Evolutionary conservation across 148 eudicot species (phyloP).

Genomic region (Pouteria glomerata): DNA sequence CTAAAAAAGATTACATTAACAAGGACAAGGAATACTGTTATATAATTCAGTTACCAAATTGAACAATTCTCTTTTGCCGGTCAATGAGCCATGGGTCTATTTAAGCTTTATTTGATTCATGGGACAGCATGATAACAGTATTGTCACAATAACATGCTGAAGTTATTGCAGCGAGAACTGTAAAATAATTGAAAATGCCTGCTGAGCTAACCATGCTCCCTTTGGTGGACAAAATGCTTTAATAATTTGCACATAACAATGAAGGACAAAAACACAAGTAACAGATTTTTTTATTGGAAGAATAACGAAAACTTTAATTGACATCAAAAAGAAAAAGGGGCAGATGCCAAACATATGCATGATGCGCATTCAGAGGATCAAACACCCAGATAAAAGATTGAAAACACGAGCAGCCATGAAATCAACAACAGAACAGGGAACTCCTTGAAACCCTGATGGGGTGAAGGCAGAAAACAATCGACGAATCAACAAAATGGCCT

Average conservation of each 20-base stretch:
- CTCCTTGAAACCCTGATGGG: background rate
- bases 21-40: background rate
- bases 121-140: background rate
- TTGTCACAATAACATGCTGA: background rate
- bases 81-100: background rate
- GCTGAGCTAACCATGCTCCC: background rate
- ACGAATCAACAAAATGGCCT: background rate
- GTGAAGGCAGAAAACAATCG: background rate
- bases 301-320: background rate
- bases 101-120: background rate
- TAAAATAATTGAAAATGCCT: background rate
- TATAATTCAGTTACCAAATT: background rate
- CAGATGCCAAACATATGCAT: background rate
- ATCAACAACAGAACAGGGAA: slow-evolving; percentile 1
- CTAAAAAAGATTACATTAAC: background rate
- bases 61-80: background rate
- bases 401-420: background rate
- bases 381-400: background rate
- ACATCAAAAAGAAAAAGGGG: background rate
- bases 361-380: background rate
- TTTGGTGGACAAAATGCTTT: background rate
- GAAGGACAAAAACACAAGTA: background rate
- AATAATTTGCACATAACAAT: background rate
- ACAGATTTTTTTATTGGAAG: background rate
- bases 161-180: background rate